phyloP scores from a whole-genome alignment of 2,329 filamentous ascomycete species.

The Pseudogymnoascus sp. region DNA sequence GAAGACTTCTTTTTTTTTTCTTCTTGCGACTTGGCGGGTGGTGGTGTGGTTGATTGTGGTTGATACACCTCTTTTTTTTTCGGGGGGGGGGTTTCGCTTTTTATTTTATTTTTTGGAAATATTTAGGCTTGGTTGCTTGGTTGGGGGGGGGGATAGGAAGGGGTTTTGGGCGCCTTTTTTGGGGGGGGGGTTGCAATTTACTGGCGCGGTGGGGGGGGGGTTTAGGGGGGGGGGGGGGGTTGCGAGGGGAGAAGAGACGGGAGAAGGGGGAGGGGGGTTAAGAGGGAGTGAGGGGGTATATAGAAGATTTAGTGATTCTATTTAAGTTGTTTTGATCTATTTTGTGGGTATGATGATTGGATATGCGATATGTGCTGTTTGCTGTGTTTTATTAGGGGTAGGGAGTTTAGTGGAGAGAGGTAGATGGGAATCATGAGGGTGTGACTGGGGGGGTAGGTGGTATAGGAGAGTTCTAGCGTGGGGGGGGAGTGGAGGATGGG shows the following conservation, averaged over 20 bases:
- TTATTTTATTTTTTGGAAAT: background rate
- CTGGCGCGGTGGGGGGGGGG: background rate
- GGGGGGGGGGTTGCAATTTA: no score
- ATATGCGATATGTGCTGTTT: background rate
- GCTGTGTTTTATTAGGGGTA: no score
- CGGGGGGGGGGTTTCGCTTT: no score
- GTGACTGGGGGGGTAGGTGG: no score
- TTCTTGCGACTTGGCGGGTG: background rate
- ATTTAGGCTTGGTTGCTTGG: background rate
- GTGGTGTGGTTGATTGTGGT: no score
- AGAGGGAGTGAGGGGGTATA: background rate
- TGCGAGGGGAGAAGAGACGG: background rate
- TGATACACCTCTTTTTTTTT: background rate
- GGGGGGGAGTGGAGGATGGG: no score
- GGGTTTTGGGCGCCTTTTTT: background rate
- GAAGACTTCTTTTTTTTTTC: background rate
- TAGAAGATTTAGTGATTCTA: background rate
- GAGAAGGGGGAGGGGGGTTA: no score
- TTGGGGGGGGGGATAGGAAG: background rate
- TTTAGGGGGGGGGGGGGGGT: background rate
- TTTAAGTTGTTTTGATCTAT: background rate
- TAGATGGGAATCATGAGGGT: no score
- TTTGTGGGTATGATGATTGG: background rate
- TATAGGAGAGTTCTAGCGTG: no score
- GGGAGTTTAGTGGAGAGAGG: no score